A percentile compares a stretch with the other conserved stretches of the same genome.
phyloP scores from a whole-genome alignment of 2,329 filamentous ascomycete species.

The Orbilia quercus region DNA sequence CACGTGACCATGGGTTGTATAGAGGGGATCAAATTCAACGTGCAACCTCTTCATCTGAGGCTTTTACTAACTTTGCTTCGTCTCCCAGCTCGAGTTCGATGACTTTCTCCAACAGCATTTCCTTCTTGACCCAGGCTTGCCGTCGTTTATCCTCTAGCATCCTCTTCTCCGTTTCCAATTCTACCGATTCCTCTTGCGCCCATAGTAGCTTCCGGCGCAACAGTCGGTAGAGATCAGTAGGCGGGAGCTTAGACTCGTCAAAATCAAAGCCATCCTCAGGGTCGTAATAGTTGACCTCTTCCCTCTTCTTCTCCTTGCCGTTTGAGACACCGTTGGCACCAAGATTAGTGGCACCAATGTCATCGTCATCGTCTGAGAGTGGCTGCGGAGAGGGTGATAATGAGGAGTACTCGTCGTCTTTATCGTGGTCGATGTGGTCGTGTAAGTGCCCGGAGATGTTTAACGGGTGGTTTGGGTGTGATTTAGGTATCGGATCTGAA shows the following conservation, averaged over 20 bases:
- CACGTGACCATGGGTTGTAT: no score
- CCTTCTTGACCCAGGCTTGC: slow-evolving; percentile 82
- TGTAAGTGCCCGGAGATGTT: slow-evolving; percentile 62
- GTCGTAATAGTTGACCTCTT: slow-evolving; percentile 56
- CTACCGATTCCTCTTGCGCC: slow-evolving; percentile 75
- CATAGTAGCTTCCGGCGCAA: slow-evolving; percentile 75
- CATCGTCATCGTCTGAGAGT: slow-evolving; percentile 41
- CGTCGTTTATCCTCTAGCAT: slow-evolving; percentile 74
- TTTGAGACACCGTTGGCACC: slow-evolving; percentile 42
- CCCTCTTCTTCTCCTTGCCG: slow-evolving; percentile 50
- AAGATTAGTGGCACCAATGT: not conserved
- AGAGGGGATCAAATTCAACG: slow-evolving; percentile 26
- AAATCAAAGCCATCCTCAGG: slow-evolving; percentile 59
- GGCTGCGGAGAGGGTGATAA: slow-evolving; percentile 34
- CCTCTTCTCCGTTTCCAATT: slow-evolving; percentile 74
- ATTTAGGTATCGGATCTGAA: slow-evolving; percentile 78
- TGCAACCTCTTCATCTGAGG: slow-evolving; percentile 28
- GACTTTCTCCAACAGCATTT: slow-evolving; percentile 79
- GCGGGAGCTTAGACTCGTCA: slow-evolving; percentile 63
- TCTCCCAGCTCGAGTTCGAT: slow-evolving; percentile 76
- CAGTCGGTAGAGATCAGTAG: slow-evolving; percentile 74
- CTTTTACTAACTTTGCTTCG: slow-evolving; percentile 69
- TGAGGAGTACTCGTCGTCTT: slow-evolving; percentile 54
- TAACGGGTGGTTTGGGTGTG: slow-evolving; percentile 66
- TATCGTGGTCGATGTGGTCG: slow-evolving; percentile 58